Evolutionary conservation across 1,139 yeast species (phyloP).

Genomic region (Trichomonascaceae sp.): DNA sequence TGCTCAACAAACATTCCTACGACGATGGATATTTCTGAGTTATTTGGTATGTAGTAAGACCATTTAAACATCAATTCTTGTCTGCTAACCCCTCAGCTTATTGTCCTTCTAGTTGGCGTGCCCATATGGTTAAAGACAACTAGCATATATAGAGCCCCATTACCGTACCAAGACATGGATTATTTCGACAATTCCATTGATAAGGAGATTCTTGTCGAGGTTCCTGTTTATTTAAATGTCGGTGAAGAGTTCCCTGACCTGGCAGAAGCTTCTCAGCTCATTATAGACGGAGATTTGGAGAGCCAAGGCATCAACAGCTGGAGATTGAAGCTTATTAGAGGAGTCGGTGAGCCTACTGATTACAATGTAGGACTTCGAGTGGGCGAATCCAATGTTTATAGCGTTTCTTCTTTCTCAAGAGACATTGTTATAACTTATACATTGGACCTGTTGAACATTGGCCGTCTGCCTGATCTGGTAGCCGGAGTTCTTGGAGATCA

Average conservation of each 20-base stretch:
- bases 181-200: conserved; percentile 36
- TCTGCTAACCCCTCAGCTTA: background rate
- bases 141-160: conserved; percentile 64
- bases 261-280: conserved; percentile 41
- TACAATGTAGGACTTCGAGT: conserved; percentile 28
- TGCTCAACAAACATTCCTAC: conserved; percentile 2
- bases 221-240: conserved; percentile 51
- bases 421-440: conserved; percentile 45
- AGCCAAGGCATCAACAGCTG: conserved; percentile 25
- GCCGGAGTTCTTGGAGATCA: conserved; percentile 54
- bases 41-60: conserved; percentile 11
- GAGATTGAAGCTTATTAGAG: conserved; percentile 27
- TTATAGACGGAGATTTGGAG: conserved; percentile 30
- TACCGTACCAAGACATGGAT: conserved; percentile 54
- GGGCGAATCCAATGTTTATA: conserved; percentile 31
- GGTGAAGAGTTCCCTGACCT: conserved; percentile 38
- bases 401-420: conserved; percentile 34
- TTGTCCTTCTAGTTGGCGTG: conserved; percentile 51
- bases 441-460: conserved; percentile 44
- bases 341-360: conserved; percentile 23
- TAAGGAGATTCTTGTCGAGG: conserved; percentile 37
- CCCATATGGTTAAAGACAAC: conserved; percentile 74
- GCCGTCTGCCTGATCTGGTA: conserved; percentile 55
- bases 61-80: background rate
- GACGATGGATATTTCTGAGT: conserved; percentile 16